Percentiles rank a stretch among this genome's conserved stretches.
phyloP scores from a whole-genome alignment of 1,284 basidiomycete species.

The Porodaedalea pini region DNA sequence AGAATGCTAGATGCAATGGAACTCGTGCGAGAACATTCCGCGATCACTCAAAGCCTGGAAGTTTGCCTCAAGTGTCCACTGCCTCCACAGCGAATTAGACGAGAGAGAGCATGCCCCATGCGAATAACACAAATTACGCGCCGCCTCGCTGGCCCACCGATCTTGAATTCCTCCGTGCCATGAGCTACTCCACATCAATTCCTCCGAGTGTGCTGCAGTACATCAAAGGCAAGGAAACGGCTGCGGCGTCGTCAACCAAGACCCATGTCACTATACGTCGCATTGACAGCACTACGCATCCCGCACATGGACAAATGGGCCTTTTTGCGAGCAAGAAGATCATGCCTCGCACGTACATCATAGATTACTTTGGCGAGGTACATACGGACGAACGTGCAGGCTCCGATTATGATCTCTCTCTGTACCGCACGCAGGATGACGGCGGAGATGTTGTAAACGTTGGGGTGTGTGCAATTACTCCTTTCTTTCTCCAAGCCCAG shows the following conservation, averaged over 20 bases:
- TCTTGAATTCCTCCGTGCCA: slow-evolving; percentile 10
- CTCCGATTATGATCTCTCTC: slow-evolving; percentile 85
- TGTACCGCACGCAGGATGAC: slow-evolving; percentile 56
- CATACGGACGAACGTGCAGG: slow-evolving; percentile 67
- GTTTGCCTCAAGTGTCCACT: background rate
- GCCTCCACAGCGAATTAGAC: background rate
- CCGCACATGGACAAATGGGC: slow-evolving; percentile 79
- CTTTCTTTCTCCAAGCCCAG: background rate
- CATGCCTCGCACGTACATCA: slow-evolving; percentile 57
- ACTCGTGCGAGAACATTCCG: background rate
- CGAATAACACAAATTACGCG: slow-evolving; percentile 4
- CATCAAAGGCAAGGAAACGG: slow-evolving; percentile 12
- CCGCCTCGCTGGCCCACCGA: slow-evolving; percentile 19
- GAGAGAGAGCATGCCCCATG: background rate
- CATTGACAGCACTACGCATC: slow-evolving; percentile 52
- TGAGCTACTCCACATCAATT: slow-evolving; percentile 15
- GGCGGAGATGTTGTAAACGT: slow-evolving; percentile 37
- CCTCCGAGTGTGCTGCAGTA: slow-evolving; percentile 5
- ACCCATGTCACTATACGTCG: slow-evolving; percentile 40
- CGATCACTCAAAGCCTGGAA: background rate
- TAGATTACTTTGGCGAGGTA: slow-evolving; percentile 85
- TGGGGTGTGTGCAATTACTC: slow-evolving; percentile 39
- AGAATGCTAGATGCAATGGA: too few relatives aligned
- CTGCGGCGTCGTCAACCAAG: background rate
- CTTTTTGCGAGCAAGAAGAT: slow-evolving; percentile 78